A percentile compares a stretch with the other conserved stretches of the same genome.
phyloP scores from a whole-genome alignment of 495 filamentous ascomycete species.

The Podospora comata region DNA sequence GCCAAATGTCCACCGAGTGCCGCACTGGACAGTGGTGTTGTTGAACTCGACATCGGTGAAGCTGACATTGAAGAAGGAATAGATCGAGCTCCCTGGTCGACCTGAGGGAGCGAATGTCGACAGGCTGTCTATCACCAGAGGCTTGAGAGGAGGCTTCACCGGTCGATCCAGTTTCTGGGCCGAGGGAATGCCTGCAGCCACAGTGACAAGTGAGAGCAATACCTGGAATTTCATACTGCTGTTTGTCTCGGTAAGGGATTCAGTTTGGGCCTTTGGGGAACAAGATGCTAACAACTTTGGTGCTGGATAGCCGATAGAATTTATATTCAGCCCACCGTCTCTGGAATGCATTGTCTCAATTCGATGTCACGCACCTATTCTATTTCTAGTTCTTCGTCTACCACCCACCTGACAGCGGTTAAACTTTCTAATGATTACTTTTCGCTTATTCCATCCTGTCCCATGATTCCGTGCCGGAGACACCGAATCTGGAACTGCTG shows the following conservation, averaged over 20 bases:
- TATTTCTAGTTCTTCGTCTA: background rate
- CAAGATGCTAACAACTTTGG: background rate
- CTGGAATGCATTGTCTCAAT: background rate
- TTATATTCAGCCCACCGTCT: background rate
- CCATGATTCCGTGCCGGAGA: background rate
- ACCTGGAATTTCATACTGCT: background rate
- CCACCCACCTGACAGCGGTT: background rate
- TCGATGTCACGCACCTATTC: background rate
- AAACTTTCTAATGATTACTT: background rate
- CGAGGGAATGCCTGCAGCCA: background rate
- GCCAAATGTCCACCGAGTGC: background rate
- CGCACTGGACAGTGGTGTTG: slow-evolving; percentile 1
- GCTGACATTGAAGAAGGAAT: slow-evolving; percentile 1
- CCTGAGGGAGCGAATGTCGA: background rate
- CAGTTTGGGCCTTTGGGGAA: background rate
- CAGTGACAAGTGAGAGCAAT: background rate
- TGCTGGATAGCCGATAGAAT: no score
- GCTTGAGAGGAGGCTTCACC: background rate
- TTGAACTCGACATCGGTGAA: background rate
- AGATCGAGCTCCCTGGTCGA: background rate
- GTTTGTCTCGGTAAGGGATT: background rate
- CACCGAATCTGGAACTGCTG: background rate
- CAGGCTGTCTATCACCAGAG: background rate
- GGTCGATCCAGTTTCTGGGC: background rate
- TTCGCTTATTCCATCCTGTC: background rate